Conservation (phyloP, 2,329 filamentous ascomycete species). For the Rachicladosporium sp. region DNA sequence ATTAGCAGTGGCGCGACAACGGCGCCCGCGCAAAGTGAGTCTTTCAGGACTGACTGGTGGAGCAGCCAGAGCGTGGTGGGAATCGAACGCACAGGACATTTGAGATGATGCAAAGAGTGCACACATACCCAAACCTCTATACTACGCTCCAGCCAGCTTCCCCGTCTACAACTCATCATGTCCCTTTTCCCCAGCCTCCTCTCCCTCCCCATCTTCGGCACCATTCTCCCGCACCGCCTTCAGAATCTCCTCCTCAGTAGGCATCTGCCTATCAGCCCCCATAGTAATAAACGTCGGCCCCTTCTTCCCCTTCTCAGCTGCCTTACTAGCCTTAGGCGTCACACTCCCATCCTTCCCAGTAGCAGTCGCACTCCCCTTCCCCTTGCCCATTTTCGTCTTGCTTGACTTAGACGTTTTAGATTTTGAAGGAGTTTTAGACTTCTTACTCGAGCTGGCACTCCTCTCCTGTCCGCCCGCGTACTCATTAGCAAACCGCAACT, state of each 20-base stretch:
- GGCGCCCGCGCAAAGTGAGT: too few relatives aligned
- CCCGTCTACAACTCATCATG: constrained; percentile 10
- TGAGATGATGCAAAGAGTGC: too few relatives aligned
- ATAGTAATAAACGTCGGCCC: constrained; percentile 9
- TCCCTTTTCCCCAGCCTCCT: constrained; percentile 1
- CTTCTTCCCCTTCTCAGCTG: constrained; percentile 10
- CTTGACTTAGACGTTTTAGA: constrained; percentile 18
- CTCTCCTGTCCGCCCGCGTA: too few relatives aligned
- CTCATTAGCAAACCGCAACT: constrained; percentile 31
- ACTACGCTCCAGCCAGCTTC: too few relatives aligned
- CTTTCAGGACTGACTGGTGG: too few relatives aligned
- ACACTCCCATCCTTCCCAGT: constrained; percentile 14
- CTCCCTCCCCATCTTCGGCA: constrained; percentile 1
- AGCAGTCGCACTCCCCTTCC: constrained; percentile 6
- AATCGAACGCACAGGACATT: too few relatives aligned
- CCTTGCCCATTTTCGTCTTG: constrained; percentile 5
- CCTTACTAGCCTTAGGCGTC: constrained; percentile 13
- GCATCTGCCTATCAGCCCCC: constrained; percentile 13
- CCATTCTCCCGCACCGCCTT: constrained; percentile 11
- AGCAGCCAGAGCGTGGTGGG: too few relatives aligned
- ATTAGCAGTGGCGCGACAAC: too few relatives aligned
- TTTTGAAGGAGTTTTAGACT: constrained; percentile 26
- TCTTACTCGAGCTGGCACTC: constrained; percentile 7
- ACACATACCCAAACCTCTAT: too few relatives aligned
- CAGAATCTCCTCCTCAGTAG: constrained; percentile 16